phyloP scores from a whole-genome alignment of 257 asterid genomes.

The Solanum phureja region DNA sequence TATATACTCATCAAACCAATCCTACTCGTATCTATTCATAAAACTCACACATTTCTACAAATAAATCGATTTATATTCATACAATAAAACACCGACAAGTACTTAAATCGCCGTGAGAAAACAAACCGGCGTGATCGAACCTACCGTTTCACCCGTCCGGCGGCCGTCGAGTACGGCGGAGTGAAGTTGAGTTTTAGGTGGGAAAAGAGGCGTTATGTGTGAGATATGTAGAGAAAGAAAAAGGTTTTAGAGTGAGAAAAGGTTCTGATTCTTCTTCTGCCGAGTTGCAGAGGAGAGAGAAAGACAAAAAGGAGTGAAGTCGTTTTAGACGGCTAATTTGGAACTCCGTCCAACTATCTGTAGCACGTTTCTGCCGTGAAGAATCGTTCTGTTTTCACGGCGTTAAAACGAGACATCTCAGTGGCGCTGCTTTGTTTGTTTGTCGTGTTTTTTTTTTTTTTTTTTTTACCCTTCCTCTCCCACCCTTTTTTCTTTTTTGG shows the following conservation, averaged over 20 bases:
- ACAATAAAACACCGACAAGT: neutral
- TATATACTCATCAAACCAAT: neutral
- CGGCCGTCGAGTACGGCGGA: constrained; percentile 21
- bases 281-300: constrained; percentile 10
- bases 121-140: constrained; percentile 19
- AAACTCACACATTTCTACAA: neutral
- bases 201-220: neutral
- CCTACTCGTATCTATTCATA: neutral
- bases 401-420: constrained; percentile 15
- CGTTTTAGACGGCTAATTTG: constrained; percentile 18
- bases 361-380: neutral
- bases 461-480: no score
- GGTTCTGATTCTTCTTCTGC: constrained; percentile 28
- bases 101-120: neutral
- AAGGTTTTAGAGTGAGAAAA: constrained; percentile 23
- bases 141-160: constrained; percentile 18
- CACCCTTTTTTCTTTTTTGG: fast-evolving
- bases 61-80: neutral
- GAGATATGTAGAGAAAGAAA: constrained; percentile 15
- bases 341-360: constrained; percentile 26
- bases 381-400: constrained; percentile 21
- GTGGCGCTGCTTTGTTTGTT: neutral
- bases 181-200: constrained; percentile 21
- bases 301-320: constrained; percentile 13
- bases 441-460: neutral